Percentiles rank a stretch among this genome's conserved stretches.
These are phyloP conservation scores for Geranomyces michiganensis DNA, from an alignment of 192 early-diverging fungal species.

Conservation along the genomic window DNA sequence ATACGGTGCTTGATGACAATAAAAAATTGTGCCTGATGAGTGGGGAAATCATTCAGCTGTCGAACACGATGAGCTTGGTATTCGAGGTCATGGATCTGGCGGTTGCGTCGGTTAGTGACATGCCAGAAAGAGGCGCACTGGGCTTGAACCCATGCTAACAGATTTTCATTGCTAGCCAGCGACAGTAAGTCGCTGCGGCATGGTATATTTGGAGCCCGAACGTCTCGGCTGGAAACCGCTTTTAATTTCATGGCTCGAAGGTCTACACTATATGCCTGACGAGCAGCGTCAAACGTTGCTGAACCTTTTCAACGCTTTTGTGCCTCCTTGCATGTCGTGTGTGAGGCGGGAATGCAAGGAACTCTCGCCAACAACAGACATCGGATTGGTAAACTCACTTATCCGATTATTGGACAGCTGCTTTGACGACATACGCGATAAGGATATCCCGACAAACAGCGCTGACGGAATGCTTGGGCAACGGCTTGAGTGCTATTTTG, in stretches of 20 bases:
- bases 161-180: slow-evolving; percentile 45
- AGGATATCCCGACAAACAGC: slow-evolving; percentile 29
- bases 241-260: slow-evolving; percentile 57
- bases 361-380: slow-evolving; percentile 61
- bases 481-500: slow-evolving; percentile 50
- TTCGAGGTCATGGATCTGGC: slow-evolving; percentile 71
- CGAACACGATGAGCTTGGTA: slow-evolving; percentile 67
- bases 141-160: background rate
- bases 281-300: slow-evolving; percentile 31
- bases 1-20: slow-evolving; percentile 67
- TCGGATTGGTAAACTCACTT: slow-evolving; percentile 62
- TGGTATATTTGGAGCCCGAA: slow-evolving; percentile 67
- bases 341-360: slow-evolving; percentile 59
- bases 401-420: slow-evolving; percentile 51
- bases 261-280: slow-evolving; percentile 38
- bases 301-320: slow-evolving; percentile 51
- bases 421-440: slow-evolving; percentile 48
- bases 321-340: slow-evolving; percentile 46
- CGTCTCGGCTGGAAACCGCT: slow-evolving; percentile 61
- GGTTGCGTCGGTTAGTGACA: slow-evolving; percentile 59
- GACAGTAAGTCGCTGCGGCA: slow-evolving; percentile 67
- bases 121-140: no score
- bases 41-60: slow-evolving; percentile 67
- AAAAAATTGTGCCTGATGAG: slow-evolving; percentile 68
- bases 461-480: slow-evolving; percentile 12